Conservation (phyloP, 441 rosid genomes). For the Gossypium davidsonii region DNA sequence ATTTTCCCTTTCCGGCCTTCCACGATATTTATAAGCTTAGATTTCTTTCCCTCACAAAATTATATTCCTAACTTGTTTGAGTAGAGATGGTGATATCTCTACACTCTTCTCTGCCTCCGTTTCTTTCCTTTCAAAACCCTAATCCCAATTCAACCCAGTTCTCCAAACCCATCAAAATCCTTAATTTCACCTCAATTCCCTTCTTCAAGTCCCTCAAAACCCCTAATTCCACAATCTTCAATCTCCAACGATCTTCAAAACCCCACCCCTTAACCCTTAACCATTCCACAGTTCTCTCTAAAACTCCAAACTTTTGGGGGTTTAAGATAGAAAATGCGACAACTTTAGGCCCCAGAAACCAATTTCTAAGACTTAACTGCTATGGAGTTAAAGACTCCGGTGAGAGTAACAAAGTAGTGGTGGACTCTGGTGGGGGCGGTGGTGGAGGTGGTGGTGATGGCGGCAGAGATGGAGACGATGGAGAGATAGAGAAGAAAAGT, state of each 20-base stretch:
- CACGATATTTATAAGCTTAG: background rate
- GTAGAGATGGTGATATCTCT: conserved; percentile 35
- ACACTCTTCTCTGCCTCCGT: conserved; percentile 22
- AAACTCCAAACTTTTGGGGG: background rate
- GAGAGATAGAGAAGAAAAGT: conserved; percentile 32
- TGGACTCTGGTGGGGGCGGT: conserved; percentile 31
- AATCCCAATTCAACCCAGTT: conserved; percentile 17
- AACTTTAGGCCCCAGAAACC: conserved; percentile 9
- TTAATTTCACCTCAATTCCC: background rate
- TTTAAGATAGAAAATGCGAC: conserved; percentile 12
- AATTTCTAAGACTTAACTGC: conserved; percentile 26
- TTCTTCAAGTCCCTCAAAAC: conserved; percentile 7
- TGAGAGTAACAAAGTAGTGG: conserved; percentile 34
- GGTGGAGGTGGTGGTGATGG: conserved; percentile 21
- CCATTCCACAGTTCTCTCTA: conserved; percentile 13
- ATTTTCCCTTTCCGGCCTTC: too few species aligned
- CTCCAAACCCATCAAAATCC: conserved; percentile 11
- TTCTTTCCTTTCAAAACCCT: conserved; percentile 29
- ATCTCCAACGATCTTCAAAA: conserved; percentile 8
- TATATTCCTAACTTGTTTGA: background rate
- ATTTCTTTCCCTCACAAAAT: background rate
- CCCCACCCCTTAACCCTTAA: conserved; percentile 1
- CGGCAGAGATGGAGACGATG: conserved; percentile 32
- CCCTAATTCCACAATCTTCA: conserved; percentile 20
- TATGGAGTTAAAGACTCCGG: conserved; percentile 41